Base-by-base conservation (phyloP, 768 basidiomycete genomes). In the Clathrus columnatus region DNA sequence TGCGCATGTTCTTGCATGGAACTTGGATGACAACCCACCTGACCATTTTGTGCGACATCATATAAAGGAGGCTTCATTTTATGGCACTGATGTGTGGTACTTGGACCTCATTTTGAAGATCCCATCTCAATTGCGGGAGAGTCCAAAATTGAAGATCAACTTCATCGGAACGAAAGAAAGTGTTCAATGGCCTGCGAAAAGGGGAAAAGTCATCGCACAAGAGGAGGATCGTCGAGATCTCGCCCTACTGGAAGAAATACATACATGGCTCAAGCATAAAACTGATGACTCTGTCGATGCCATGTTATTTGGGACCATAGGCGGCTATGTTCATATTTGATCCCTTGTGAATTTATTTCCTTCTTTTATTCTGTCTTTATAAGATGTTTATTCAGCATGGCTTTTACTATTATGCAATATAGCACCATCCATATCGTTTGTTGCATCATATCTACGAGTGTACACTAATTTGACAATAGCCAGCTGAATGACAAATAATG, bases 61-160 rank as follows among this genome's bases (percentile, higher is more conserved):
- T 62, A 80, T 97, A 70, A 96, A 92, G 65, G 91, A 94, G 66
- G 91, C 81, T 0, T 91, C 92, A 2, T 91, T 88, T 67, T 91
- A 90, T 61, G 86, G 84, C 1, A 76, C 77, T 8, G 80, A 89
- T 55, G 73, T 75, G 0, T 94, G 89, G 80, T 72, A 76, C 0
- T 70, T 96, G 42, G 79, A 89, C 59, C 73, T 97, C 58, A 79
- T 84, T 27, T 68, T 91, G 52, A 80, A 83, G 64, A 67, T 84
- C 11, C 72, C 76, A 5, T 44, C 63, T 0, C 50, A 55, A 6
- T 48, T 59, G 51, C 58, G 20, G 27, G 47, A 50, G 50, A 55
- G 32, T 2, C 18, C 8, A 44, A 46, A 27, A 28, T 68, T 92
- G 42, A 64, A 67, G 47, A 71, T 96, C 36, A 82, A 91, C 66